phyloP scores from a whole-genome alignment of 768 basidiomycete genomes.

The Serendipita sp. region DNA sequence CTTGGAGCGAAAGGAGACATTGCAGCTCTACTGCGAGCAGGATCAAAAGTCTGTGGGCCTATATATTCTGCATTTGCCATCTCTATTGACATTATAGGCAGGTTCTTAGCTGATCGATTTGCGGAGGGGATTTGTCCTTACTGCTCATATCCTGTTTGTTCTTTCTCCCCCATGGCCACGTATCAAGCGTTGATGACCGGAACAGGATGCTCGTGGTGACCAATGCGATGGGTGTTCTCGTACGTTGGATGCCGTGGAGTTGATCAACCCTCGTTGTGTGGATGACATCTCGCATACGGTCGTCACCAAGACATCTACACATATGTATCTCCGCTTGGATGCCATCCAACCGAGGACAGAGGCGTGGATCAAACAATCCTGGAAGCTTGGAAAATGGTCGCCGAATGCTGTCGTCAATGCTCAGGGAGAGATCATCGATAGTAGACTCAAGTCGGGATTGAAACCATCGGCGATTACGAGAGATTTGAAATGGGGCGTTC shows the following conservation, averaged over 20 bases:
- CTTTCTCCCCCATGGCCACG: too few relatives aligned
- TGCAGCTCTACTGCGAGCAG: conserved; percentile 90
- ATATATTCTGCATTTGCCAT: neutral
- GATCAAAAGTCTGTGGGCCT: conserved; percentile 50
- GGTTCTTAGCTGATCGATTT: conserved; percentile 92
- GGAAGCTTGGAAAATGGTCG: conserved; percentile 79
- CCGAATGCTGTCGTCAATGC: conserved; percentile 79
- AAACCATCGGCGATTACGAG: conserved; percentile 83
- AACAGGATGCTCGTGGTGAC: conserved; percentile 88
- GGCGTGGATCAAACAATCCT: conserved; percentile 72
- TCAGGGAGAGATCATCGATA: conserved; percentile 80
- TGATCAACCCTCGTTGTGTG: conserved; percentile 89
- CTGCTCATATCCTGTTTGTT: conserved; percentile 64
- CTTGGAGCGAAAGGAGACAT: conserved; percentile 69
- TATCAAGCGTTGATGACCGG: too few relatives aligned
- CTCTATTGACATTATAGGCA: conserved; percentile 18
- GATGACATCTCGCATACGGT: conserved; percentile 68
- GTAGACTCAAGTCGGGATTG: conserved; percentile 71
- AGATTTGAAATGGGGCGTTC: conserved; percentile 93
- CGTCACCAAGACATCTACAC: conserved; percentile 58
- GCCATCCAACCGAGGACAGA: conserved; percentile 66
- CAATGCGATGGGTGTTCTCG: conserved; percentile 92
- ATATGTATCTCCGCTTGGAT: conserved; percentile 86
- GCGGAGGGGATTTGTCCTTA: conserved; percentile 97
- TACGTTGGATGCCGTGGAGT: conserved; percentile 84